Conservation (phyloP, 352 stramenopile genomes). For the Bremia lactucae region DNA sequence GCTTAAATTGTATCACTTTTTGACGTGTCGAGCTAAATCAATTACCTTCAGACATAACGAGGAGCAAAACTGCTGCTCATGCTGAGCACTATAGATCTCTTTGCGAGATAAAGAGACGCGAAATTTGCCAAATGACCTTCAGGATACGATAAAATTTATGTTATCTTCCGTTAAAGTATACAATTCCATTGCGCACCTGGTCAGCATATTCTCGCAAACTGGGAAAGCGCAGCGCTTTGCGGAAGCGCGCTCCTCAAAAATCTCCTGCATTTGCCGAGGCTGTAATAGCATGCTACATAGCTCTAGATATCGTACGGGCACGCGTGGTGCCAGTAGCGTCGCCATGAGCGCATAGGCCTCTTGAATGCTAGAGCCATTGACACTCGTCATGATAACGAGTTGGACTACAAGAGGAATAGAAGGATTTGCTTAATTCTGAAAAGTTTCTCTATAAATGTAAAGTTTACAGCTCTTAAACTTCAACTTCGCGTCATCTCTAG, state of each 20-base stretch:
- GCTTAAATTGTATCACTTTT: no score
- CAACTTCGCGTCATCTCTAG: slow-evolving; percentile 1
- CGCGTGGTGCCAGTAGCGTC: slow-evolving; percentile 50
- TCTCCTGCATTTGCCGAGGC: slow-evolving; percentile 64
- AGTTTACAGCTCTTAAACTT: background rate
- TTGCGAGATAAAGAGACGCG: slow-evolving; percentile 61
- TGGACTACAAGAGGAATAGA: slow-evolving; percentile 4
- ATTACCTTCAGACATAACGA: slow-evolving; percentile 51
- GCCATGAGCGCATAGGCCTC: slow-evolving; percentile 77
- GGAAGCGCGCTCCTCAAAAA: slow-evolving; percentile 71
- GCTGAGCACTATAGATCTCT: slow-evolving; percentile 72
- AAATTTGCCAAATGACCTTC: slow-evolving; percentile 52
- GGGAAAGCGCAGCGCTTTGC: slow-evolving; percentile 65
- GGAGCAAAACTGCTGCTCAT: slow-evolving; percentile 79
- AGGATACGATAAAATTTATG: background rate
- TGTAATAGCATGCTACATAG: slow-evolving; percentile 58
- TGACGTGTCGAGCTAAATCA: background rate
- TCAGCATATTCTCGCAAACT: slow-evolving; percentile 42
- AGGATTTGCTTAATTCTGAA: background rate
- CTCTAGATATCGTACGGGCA: slow-evolving; percentile 61
- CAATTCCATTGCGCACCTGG: slow-evolving; percentile 32
- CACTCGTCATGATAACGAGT: slow-evolving; percentile 17
- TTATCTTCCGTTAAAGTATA: no score
- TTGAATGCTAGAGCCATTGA: slow-evolving; percentile 47
- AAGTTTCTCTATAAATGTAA: background rate